Conservation (phyloP, 2,329 filamentous ascomycete genomes). For the Penicillium sp. region DNA sequence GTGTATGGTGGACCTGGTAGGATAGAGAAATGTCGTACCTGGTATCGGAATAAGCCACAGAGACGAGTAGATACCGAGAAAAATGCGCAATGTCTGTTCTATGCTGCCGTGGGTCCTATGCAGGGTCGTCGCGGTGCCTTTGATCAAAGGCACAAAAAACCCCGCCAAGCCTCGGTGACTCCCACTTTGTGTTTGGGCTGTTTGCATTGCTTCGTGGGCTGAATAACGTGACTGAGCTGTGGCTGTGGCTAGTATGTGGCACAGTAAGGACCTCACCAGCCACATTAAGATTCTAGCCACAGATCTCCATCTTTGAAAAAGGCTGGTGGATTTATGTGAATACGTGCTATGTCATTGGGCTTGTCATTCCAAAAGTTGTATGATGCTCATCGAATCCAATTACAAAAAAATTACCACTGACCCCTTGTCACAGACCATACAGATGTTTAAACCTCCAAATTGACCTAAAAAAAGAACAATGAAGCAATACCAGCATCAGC, state of each 20-base stretch:
- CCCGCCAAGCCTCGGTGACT: constrained; percentile 33
- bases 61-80: neutral
- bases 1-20: too few relatives aligned
- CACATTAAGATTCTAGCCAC: neutral
- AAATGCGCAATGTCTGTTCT: neutral
- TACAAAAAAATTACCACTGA: neutral
- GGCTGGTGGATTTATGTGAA: neutral
- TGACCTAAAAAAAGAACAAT: neutral
- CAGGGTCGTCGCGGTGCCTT: constrained; percentile 11
- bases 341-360: neutral
- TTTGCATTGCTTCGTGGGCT: constrained; percentile 21
- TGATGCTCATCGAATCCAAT: neutral
- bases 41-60: neutral
- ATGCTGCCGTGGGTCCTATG: neutral
- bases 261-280: neutral
- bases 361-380: neutral
- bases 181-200: constrained; percentile 27
- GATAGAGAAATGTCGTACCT: constrained; percentile 6
- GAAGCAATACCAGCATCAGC: neutral
- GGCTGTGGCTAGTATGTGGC: neutral
- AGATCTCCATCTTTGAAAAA: neutral
- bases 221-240: constrained; percentile 2
- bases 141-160: constrained; percentile 30
- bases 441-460: neutral
- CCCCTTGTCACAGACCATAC: neutral